These are phyloP conservation scores for Thermomucor indicae-seudaticae DNA, from an alignment of 371 early-diverging fungal genomes.

Conservation along the genomic window DNA sequence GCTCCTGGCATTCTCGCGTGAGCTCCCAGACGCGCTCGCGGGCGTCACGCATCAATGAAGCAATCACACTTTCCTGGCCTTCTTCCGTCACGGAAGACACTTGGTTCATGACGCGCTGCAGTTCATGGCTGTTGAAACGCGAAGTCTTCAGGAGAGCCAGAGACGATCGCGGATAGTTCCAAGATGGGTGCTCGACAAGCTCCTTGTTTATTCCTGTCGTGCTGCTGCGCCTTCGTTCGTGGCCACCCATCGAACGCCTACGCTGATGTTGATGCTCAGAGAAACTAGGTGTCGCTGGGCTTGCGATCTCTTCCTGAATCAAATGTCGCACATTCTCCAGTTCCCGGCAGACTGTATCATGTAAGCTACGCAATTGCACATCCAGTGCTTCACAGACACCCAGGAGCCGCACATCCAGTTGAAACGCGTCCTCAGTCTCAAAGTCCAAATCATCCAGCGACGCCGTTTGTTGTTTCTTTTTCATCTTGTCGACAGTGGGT, in stretches of 20 bases:
- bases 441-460: conserved; percentile 22
- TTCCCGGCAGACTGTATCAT: conserved; percentile 29
- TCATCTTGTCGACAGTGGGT: conserved; percentile 6
- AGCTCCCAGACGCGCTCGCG: conserved; percentile 14
- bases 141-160: conserved; percentile 48
- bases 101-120: conserved; percentile 15
- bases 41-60: conserved; percentile 4
- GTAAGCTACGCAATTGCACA: conserved; percentile 33
- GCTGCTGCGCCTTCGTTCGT: conserved; percentile 18
- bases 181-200: not conserved
- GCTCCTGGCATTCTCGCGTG: conserved; percentile 46
- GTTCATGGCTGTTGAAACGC: conserved; percentile 44
- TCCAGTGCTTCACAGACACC: conserved; percentile 46
- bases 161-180: conserved; percentile 34
- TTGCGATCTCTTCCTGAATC: conserved; percentile 19
- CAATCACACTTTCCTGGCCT: conserved; percentile 6
- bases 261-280: conserved; percentile 9
- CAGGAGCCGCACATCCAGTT: conserved; percentile 57
- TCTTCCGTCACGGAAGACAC: conserved; percentile 14
- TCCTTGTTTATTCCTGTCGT: conserved; percentile 1
- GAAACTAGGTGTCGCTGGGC: conserved; percentile 14
- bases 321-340: conserved; percentile 30
- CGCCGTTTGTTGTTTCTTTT: not conserved
- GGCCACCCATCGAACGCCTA: conserved; percentile 8
- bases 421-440: conserved; percentile 36